These are phyloP conservation scores for Syncephalastrum contaminatum DNA, from an alignment of 371 early-diverging fungal genomes.

Conservation along the genomic window DNA sequence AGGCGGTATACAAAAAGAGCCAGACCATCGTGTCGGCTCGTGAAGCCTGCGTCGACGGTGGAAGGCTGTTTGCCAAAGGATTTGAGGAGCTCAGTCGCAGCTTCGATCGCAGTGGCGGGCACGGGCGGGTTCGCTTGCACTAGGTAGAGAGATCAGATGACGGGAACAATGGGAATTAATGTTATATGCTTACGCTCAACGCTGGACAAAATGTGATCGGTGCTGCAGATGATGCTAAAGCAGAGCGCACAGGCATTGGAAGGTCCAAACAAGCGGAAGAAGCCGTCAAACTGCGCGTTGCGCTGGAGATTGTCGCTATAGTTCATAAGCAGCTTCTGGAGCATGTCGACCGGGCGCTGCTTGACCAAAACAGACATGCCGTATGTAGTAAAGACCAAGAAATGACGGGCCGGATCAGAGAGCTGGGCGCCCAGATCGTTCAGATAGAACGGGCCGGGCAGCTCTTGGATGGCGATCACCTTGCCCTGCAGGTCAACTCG, in stretches of 20 bases:
- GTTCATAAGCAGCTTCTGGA: conserved; percentile 50
- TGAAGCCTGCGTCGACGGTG: conserved; percentile 19
- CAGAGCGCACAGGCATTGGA: conserved; percentile 67
- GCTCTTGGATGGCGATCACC: conserved; percentile 75
- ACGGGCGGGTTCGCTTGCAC: conserved; percentile 12
- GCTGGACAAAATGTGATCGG: conserved; percentile 4
- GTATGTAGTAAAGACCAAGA: conserved; percentile 76
- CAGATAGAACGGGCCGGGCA: conserved; percentile 20
- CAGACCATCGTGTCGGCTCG: conserved; percentile 75
- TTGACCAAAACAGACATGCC: conserved; percentile 67
- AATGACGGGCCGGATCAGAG: conserved; percentile 56
- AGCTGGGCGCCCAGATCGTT: conserved; percentile 70
- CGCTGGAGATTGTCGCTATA: conserved; percentile 13
- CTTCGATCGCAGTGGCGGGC: conserved; percentile 7
- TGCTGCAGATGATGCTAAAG: conserved; percentile 46
- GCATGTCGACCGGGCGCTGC: conserved; percentile 78
- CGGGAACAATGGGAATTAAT: not conserved
- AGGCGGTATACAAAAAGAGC: conserved; percentile 72
- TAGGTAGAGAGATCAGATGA: conserved; percentile 1
- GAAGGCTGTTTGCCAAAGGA: conserved; percentile 23
- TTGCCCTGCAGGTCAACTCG: conserved; percentile 66
- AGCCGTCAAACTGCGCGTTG: conserved; percentile 48
- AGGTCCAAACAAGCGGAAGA: conserved; percentile 58
- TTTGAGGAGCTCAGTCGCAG: conserved; percentile 22
- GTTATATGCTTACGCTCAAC: conserved; percentile 9